Evolutionary conservation across 495 filamentous ascomycete genomes (phyloP).

Genomic region (Penicillium lagena): DNA sequence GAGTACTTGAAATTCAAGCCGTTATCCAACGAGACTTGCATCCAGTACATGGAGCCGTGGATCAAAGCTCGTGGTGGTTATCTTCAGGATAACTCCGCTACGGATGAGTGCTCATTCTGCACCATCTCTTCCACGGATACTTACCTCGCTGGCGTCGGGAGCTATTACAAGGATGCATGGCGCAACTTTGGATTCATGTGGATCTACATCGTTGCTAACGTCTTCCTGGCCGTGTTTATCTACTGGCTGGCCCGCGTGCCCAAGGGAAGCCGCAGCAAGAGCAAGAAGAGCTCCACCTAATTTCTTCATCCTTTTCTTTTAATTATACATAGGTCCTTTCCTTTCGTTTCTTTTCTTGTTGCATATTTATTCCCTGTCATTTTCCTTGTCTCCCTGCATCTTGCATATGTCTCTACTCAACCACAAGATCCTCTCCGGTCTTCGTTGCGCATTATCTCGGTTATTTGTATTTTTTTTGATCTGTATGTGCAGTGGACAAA

Average conservation of each 20-base stretch:
- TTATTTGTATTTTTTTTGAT: background rate
- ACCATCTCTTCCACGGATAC: slow-evolving; percentile 51
- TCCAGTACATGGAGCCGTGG: slow-evolving; percentile 48
- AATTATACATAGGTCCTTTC: background rate
- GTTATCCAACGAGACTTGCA: slow-evolving; percentile 44
- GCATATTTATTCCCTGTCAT: background rate
- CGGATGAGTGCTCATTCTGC: slow-evolving; percentile 57
- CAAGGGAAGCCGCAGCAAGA: slow-evolving; percentile 45
- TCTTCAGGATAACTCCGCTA: slow-evolving; percentile 44
- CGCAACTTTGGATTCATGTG: slow-evolving; percentile 64
- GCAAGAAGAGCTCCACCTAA: slow-evolving; percentile 4
- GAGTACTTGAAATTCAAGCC: slow-evolving; percentile 54
- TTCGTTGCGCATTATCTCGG: background rate
- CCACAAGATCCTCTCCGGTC: background rate
- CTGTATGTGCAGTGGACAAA: too few relatives aligned
- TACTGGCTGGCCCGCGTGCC: slow-evolving; percentile 79
- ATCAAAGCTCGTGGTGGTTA: slow-evolving; percentile 46
- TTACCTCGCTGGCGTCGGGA: slow-evolving; percentile 46
- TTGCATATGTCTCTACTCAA: background rate
- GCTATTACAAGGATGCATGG: slow-evolving; percentile 58
- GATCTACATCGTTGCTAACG: slow-evolving; percentile 68
- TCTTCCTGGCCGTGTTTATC: slow-evolving; percentile 57
- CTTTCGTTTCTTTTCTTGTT: slow-evolving; percentile 1
- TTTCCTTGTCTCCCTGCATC: slow-evolving; percentile 1
- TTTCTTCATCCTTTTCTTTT: background rate